Percentiles rank a stretch among this genome's conserved stretches.
phyloP scores from a whole-genome alignment of 441 rosid species.

The Eutrema salsugineum region DNA sequence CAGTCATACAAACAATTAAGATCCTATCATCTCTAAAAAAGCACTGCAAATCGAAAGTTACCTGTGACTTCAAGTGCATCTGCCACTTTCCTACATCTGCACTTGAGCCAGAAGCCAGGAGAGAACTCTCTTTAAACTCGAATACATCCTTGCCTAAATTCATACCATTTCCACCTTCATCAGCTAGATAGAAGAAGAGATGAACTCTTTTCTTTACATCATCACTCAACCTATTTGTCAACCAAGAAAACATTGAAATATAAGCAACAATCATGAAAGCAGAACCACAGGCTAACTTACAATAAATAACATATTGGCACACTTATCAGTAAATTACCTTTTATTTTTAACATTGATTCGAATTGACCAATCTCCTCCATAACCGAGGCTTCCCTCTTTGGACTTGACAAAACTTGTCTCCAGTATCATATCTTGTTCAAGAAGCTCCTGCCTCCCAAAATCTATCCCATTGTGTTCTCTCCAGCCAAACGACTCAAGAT shows the following conservation, averaged over 20 bases:
- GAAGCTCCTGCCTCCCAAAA: slow-evolving; percentile 72
- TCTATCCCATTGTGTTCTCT: slow-evolving; percentile 83
- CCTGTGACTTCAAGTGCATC: slow-evolving; percentile 74
- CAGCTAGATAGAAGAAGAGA: slow-evolving; percentile 86
- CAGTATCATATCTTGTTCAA: slow-evolving; percentile 66
- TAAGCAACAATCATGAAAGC: neutral
- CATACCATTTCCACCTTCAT: slow-evolving; percentile 70
- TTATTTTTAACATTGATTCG: slow-evolving; percentile 49
- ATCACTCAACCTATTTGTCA: slow-evolving; percentile 40
- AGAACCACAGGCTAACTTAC: neutral
- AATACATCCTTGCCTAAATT: slow-evolving; percentile 39
- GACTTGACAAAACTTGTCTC: slow-evolving; percentile 86
- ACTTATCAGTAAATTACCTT: slow-evolving; percentile 36
- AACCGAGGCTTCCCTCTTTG: slow-evolving; percentile 68
- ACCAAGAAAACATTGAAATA: neutral
- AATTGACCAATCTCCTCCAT: slow-evolving; percentile 98
- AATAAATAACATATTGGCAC: neutral
- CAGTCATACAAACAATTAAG: neutral
- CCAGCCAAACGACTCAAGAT: slow-evolving; percentile 81
- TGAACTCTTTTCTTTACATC: slow-evolving; percentile 54
- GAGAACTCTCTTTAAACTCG: slow-evolving; percentile 38
- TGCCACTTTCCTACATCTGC: slow-evolving; percentile 78
- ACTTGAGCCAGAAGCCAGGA: slow-evolving; percentile 75
- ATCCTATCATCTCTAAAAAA: neutral
- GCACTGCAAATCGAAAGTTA: slow-evolving; percentile 28